Percentiles rank a stretch among this genome's conserved stretches.
Conservation (phyloP, 352 stramenopile species). For the Pythium plurisporium region DNA sequence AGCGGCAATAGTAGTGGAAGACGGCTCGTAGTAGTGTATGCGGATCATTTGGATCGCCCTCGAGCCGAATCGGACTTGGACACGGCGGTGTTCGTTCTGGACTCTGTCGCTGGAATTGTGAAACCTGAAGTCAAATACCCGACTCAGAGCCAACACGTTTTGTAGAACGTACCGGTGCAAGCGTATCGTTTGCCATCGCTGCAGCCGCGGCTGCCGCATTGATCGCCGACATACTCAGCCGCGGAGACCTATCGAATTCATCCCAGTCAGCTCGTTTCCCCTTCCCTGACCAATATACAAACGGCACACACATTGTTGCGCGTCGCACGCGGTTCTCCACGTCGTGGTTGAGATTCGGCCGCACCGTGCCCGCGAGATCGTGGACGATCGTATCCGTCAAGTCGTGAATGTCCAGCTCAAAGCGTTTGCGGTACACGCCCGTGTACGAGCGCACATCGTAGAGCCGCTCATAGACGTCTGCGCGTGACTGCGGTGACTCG, state of each 20-base stretch:
- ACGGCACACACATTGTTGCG: not conserved
- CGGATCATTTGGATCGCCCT: slow-evolving; percentile 70
- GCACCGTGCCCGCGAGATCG: slow-evolving; percentile 17
- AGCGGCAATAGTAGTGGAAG: slow-evolving; percentile 86
- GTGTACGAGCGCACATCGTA: slow-evolving; percentile 24
- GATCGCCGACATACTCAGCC: slow-evolving; percentile 1
- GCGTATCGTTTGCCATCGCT: slow-evolving; percentile 5
- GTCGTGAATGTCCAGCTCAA: slow-evolving; percentile 22
- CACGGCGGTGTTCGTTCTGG: slow-evolving; percentile 10
- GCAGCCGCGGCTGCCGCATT: slow-evolving; percentile 1
- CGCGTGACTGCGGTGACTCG: not conserved
- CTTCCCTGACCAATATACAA: not conserved
- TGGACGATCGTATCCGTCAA: slow-evolving; percentile 22
- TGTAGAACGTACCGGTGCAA: not conserved
- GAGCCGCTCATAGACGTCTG: slow-evolving; percentile 19
- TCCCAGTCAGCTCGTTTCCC: not conserved
- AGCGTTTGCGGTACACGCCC: slow-evolving; percentile 24
- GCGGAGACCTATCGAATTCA: not conserved
- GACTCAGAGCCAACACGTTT: not conserved
- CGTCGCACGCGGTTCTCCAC: slow-evolving; percentile 9
- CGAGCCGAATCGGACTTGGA: slow-evolving; percentile 27
- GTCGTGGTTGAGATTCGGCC: slow-evolving; percentile 21
- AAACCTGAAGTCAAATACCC: not conserved
- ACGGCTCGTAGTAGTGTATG: slow-evolving; percentile 75
- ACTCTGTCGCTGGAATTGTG: slow-evolving; percentile 7